These are phyloP conservation scores for Aegilops speltoides DNA, from an alignment of 176 grass and related monocot genomes.

Conservation along the genomic window DNA sequence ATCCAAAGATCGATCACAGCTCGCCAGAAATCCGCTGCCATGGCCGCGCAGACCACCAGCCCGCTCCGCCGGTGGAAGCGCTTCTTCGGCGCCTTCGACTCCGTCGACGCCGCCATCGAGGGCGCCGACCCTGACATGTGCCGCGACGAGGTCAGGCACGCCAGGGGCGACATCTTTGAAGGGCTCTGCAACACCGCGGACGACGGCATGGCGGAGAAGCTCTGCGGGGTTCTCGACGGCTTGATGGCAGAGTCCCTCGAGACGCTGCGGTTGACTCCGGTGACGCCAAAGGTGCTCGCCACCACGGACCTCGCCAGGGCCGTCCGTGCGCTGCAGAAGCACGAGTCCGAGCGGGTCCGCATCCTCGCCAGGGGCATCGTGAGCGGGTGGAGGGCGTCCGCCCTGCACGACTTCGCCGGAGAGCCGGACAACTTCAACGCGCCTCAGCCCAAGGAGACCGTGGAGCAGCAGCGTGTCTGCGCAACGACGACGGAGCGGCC, in stretches of 20 bases:
- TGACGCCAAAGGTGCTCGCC: neutral
- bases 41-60: neutral
- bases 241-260: neutral
- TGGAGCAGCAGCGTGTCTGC: too few species aligned
- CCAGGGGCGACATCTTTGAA: neutral
- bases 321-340: neutral
- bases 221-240: neutral
- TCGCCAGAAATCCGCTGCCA: neutral
- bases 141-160: neutral
- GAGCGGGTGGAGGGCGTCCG: neutral
- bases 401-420: too few species aligned
- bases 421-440: too few species aligned
- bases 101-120: slow-evolving; percentile 8
- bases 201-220: neutral
- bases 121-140: neutral
- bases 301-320: neutral
- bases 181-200: neutral
- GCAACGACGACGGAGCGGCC: too few species aligned
- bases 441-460: too few species aligned
- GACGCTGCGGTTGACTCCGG: neutral
- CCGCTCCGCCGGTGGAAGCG: slow-evolving; percentile 20
- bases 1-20: too few species aligned
- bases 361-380: neutral
- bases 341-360: slow-evolving; percentile 9
- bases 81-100: neutral